Conservation (phyloP, 2,329 filamentous ascomycete species). For the Exophiala spinifera region DNA sequence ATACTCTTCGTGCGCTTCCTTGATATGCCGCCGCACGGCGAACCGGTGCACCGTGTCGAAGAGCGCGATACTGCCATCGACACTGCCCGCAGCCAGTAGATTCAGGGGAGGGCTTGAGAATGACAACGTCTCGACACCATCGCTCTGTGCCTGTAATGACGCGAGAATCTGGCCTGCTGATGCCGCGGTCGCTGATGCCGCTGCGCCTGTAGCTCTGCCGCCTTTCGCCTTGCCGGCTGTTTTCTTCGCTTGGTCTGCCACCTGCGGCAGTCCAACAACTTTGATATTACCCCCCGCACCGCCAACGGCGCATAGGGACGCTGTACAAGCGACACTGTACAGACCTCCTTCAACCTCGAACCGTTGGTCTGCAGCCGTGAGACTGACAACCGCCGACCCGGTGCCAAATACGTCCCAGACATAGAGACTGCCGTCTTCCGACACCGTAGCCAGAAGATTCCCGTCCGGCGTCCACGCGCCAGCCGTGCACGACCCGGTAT, state of each 20-base stretch:
- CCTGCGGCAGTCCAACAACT: constrained; percentile 75
- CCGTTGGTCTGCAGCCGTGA: constrained; percentile 79
- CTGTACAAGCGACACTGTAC: constrained; percentile 80
- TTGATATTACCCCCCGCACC: constrained; percentile 84
- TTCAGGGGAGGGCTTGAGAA: constrained; percentile 61
- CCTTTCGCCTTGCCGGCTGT: constrained; percentile 37
- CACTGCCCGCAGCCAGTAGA: constrained; percentile 61
- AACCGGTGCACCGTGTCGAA: constrained; percentile 86
- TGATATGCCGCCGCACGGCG: constrained; percentile 77
- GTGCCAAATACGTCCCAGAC: constrained; percentile 83
- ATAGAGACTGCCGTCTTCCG: constrained; percentile 82
- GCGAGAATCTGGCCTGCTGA: constrained; percentile 73
- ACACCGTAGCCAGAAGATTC: constrained; percentile 78
- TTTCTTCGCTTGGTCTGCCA: constrained; percentile 44
- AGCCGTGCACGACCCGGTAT: constrained; percentile 81
- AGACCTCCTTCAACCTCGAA: constrained; percentile 90
- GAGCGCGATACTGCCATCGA: constrained; percentile 70
- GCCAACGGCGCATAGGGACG: constrained; percentile 77
- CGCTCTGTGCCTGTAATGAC: constrained; percentile 72
- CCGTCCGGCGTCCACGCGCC: constrained; percentile 90
- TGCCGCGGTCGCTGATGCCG: constrained; percentile 36
- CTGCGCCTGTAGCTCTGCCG: constrained; percentile 40
- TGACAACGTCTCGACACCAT: constrained; percentile 72
- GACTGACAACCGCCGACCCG: constrained; percentile 66
- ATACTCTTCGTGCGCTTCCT: constrained; percentile 79